Evolutionary conservation across 1,139 yeast species (phyloP), one percentile per base, ranked within the genome.

Genomic region (Geotrichum restrictum): DNA sequence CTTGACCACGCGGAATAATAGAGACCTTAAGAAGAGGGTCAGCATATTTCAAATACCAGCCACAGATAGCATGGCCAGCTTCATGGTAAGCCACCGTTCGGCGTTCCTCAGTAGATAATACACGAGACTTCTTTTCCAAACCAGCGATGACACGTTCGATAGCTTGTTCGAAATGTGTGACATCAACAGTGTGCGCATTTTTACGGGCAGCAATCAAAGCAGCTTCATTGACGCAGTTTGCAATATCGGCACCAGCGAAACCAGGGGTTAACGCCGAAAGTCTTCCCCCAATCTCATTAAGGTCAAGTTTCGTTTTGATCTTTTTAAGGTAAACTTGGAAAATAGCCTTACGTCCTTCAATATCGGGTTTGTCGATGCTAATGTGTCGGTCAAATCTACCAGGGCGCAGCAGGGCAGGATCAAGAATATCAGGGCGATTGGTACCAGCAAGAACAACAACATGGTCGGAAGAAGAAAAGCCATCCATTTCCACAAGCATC

Each of bases 1-100:
- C 96, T 69, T 85, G 89, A 4, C 98, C 98, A 69, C 97, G 83
- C 48, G 98, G 98, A 55, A 93, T 89, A 63, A 93, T 93, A 6
- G 97, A 87, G 16, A 93, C 98, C 72, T 93, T 93, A 60, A 93
- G 77, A 55, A 93, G 74, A 2, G 98, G 98, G 67, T 89, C 96
- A 1, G 98, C 97, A 70, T 78, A 79, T 69, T 82, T 80, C 63
- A 93, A 76, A 67, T 73, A 89, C 98, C 98, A 93, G 11, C 98
- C 98, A 72, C 98, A 88, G 51, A 93, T 83, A 3, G 98, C 98
- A 71, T 93, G 98, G 0, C 98, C 98, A 1, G 98, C 98, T 71
- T 93, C 98, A 67, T 93, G 98, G 67, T 88, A 93, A 0, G 98
- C 98, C 53, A 93, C 97, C 39, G 88, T 82, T 57, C 75, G 82